Evolutionary conservation across 2,329 filamentous ascomycete species (phyloP).

Genomic region (Monascus ruber): DNA sequence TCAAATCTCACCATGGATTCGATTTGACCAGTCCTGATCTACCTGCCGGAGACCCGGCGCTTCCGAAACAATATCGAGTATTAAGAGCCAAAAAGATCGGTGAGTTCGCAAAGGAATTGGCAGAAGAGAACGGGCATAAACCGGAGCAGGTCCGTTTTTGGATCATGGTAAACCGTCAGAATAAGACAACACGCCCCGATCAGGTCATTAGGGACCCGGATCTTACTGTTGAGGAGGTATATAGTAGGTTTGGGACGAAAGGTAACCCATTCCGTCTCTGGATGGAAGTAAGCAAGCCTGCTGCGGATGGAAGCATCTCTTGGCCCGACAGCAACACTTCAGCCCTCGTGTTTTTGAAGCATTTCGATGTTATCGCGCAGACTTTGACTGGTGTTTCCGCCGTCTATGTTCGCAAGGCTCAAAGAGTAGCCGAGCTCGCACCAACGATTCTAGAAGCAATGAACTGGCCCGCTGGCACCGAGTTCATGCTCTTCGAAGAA

Average conservation of each 20-base stretch:
- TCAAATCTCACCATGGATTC: slow-evolving; percentile 68
- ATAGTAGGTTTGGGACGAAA: slow-evolving; percentile 57
- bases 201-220: slow-evolving; percentile 67
- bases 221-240: slow-evolving; percentile 67
- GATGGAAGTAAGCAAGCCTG: slow-evolving; percentile 65
- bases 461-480: slow-evolving; percentile 69
- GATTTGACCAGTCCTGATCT: slow-evolving; percentile 65
- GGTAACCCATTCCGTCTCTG: slow-evolving; percentile 64
- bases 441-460: slow-evolving; percentile 69
- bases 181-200: slow-evolving; percentile 89
- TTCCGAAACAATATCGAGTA: slow-evolving; percentile 61
- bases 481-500: slow-evolving; percentile 76
- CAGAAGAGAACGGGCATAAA: slow-evolving; percentile 56
- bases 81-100: slow-evolving; percentile 63
- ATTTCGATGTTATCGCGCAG: slow-evolving; percentile 73
- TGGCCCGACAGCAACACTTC: slow-evolving; percentile 50
- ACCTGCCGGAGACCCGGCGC: slow-evolving; percentile 51
- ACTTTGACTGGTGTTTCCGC: slow-evolving; percentile 66
- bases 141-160: slow-evolving; percentile 67
- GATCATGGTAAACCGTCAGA: slow-evolving; percentile 98
- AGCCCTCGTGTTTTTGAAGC: slow-evolving; percentile 84
- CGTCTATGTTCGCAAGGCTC: slow-evolving; percentile 75
- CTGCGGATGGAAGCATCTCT: slow-evolving; percentile 57
- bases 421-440: slow-evolving; percentile 76
- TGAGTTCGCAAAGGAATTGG: slow-evolving; percentile 62